These are phyloP conservation scores for Globisporangium sylvaticum DNA, from an alignment of 352 stramenopile genomes.

Conservation along the genomic window DNA sequence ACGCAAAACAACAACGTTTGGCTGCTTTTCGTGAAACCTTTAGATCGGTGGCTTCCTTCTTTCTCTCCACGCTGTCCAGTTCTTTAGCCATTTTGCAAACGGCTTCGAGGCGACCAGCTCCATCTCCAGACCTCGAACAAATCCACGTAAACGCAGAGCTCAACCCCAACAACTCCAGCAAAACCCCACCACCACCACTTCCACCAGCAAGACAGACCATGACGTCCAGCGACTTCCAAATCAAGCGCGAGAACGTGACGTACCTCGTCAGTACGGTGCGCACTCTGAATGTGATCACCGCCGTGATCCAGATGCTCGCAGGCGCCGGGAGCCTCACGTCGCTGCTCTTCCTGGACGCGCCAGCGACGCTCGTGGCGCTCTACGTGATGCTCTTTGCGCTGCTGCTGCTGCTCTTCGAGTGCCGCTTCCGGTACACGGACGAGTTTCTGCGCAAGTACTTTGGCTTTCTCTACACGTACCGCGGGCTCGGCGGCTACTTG, in stretches of 20 bases:
- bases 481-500: constrained; percentile 43
- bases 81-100: background rate
- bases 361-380: constrained; percentile 41
- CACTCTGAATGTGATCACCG: constrained; percentile 41
- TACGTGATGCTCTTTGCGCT: constrained; percentile 47
- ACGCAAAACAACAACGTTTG: background rate
- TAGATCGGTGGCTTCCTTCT: background rate
- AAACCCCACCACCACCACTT: background rate
- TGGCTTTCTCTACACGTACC: constrained; percentile 56
- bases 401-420: constrained; percentile 52
- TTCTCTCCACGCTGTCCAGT: background rate
- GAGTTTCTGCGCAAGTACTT: constrained; percentile 49
- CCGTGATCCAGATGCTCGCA: constrained; percentile 33
- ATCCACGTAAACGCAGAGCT: background rate
- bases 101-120: background rate
- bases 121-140: background rate
- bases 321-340: constrained; percentile 39
- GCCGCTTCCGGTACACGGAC: constrained; percentile 40
- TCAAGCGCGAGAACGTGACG: constrained; percentile 22
- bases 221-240: constrained; percentile 2
- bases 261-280: constrained; percentile 28
- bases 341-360: constrained; percentile 35
- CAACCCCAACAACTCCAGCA: background rate
- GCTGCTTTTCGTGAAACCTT: background rate
- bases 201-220: background rate